Evolutionary conservation across 345 rosid genomes (phyloP), one percentile per base, ranked within the genome.

Genomic region (Nasturtium officinale): DNA sequence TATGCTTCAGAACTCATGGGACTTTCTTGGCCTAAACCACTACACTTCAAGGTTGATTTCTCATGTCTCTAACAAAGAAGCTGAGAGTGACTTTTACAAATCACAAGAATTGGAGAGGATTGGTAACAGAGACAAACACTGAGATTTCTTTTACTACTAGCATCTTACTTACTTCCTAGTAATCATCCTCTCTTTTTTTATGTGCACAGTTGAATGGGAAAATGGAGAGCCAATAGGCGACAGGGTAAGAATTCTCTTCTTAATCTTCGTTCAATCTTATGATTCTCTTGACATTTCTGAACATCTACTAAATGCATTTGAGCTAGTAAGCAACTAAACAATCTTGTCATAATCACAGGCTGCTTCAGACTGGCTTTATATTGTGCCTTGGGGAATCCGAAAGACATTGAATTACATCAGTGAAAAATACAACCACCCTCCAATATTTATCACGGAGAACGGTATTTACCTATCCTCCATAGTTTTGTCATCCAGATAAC

Each of bases 341-440:
- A 61, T 67, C 25, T 71, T 9, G 25, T 72, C 45, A 60, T 29
- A 32, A 43, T 80, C 63, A 67, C 89, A 94, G 97, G 96, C 92
- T 63, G 98, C 98, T 61, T 94, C 97, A 4, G 91, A 85, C 51
- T 94, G 97, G 97, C 96, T 90, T 48, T 90, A 81, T 46, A 68
- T 85, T 76, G 96, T 89, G 81, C 98, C 97, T 48, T 94, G 96
- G 96, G 98, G 97, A 77, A 80, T 94, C 59, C 82, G 87, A 52
- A 90, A 76, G 84, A 83, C 80, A 65, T 85, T 94, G 45, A 90
- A 83, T 77, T 85, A 89, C 82, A 63, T 94, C 52, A 81, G 83
- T 0, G 16, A 77, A 77, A 83, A 67, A 62, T 94, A 89, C 86
- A 87, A 87, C 38, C 85, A 80, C 57, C 86, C 90, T 52, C 82